Conservation (phyloP, 768 basidiomycete genomes). For the Cubamyces sp. region DNA sequence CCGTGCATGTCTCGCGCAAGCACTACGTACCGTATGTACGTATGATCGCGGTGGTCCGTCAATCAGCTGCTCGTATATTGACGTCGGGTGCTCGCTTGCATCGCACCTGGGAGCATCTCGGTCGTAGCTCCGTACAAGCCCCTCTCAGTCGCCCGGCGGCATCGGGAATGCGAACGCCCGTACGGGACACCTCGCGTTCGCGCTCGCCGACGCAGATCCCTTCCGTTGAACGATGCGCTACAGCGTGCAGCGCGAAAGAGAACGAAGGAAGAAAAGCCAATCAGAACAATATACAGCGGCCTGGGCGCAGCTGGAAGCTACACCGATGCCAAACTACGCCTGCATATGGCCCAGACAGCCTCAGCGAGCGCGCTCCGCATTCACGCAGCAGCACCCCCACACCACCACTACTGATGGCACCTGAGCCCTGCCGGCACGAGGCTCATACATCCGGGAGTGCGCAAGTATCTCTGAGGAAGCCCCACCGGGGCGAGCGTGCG, state of each 20-base stretch:
- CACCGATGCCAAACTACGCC: too few species aligned
- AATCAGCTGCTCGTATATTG: not conserved
- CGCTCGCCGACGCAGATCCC: not conserved
- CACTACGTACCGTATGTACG: not conserved
- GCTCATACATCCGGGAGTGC: not conserved
- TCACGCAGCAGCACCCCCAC: too few species aligned
- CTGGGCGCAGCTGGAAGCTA: too few species aligned
- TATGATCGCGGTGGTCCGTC: not conserved
- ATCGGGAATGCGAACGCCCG: not conserved
- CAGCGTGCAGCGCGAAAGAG: not conserved
- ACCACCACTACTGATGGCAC: too few species aligned
- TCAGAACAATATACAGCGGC: too few species aligned
- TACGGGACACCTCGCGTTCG: not conserved
- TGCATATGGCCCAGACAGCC: too few species aligned
- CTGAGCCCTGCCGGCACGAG: too few species aligned
- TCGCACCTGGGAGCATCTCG: conserved; percentile 1
- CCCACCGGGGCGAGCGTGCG: too few species aligned
- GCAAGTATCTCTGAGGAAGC: not conserved
- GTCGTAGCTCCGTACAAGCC: conserved; percentile 3
- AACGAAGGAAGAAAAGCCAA: too few species aligned
- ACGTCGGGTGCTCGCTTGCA: not conserved
- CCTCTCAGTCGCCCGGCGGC: not conserved
- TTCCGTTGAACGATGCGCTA: not conserved
- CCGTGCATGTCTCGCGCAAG: not conserved
- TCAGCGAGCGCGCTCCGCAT: not conserved